Base-by-base conservation (phyloP, 768 basidiomycete genomes). In the Amanita subjunquillea region DNA sequence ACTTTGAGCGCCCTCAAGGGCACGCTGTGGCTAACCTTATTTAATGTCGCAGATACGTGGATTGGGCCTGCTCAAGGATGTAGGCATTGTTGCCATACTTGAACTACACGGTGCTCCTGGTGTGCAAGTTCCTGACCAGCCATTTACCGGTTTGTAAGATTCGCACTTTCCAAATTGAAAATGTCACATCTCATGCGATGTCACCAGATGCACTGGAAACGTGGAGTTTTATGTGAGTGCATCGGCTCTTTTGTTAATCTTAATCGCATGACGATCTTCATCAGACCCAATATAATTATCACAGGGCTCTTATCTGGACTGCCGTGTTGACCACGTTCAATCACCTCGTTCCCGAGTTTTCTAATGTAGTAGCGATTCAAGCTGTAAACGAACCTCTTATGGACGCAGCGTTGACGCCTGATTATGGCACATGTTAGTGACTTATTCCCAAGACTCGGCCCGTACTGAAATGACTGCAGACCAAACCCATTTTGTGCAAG, bases 381-480 rank as follows among this genome's bases (percentile, higher is more conserved):
- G 88, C 88, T 1, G 71, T 84, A 25, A 91, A 91, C 56, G 88
- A 91, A 54, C 85, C 84, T 0, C 79, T 87, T 58, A 84, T 80
- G 83, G 67, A 91, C 59, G 84, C 85, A 6, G 61, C 51, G 8
- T 30, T 30, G 30, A 30, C 30, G 1, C 30, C 30, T 15, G 64
- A 72, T 55, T 74, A 51, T 30, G 76, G 73, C n/a, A 67, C 87
- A 22, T 82, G 87, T 39, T 78, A 79, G 0, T 6, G 2, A 12
- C 10, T 9, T 9, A 3, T 1, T 9, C 30, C 23, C 23, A 25
- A 8, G 12, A 32, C 10, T 32, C 32, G 32, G 32, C 32, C 10
- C 9, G 9, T 32, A 32, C 32, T 32, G 32, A 32, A 9, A 0
- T 10, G 32, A 32, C 32, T 3, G 32, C 32, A 32, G 32, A 32